Base-by-base conservation (phyloP, 768 basidiomycete genomes). In the Rhizopogon salebrosus region DNA sequence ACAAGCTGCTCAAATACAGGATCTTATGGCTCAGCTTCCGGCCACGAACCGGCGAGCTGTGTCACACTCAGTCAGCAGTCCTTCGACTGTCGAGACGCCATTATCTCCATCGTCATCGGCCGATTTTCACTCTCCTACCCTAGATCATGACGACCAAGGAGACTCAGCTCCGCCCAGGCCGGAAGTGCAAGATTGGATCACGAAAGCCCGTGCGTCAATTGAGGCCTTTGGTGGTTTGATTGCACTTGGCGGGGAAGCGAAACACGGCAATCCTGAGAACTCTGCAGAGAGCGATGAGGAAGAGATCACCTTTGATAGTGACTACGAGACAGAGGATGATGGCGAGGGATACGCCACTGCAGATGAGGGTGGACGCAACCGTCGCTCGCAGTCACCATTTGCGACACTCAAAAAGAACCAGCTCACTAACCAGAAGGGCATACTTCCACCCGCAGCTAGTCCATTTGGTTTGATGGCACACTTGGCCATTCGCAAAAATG, bases 381-480 rank as follows among this genome's bases (percentile, higher is more conserved):
- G 31, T 4, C 46, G 42, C 41, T 54, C 51, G 35, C 54, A 72
- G 8, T 59, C 76, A 66, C 62, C 70, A 59, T 53, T 61, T 56
- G 63, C 56, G 41, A 65, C 41, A 39, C 70, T 68, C 50, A 82
- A 72, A 66, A 77, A 74, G 61, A 65, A 73, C 34, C 38, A 31
- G 13, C 58, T 64, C 48, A 53, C 51, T 8, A 66, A 67, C n/a
- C 61, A 70, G 34, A 83, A 78, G 18, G 80, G 79, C 31, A 77
- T 78, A 52, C 66, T 89, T 16, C 86, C 87, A 2, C 77, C 70
- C 38, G 80, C 76, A 52, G 84, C 83, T 0, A 74, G 79, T 22
- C 88, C 89, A 7, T 85, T 84, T 62, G 89, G 89, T n/a, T 64
- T 92, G 54, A 85, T 92, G 68, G 85, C 84, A n/a, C 73, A 76